phyloP scores from a whole-genome alignment of 345 rosid species.

The Brassica cretica region DNA sequence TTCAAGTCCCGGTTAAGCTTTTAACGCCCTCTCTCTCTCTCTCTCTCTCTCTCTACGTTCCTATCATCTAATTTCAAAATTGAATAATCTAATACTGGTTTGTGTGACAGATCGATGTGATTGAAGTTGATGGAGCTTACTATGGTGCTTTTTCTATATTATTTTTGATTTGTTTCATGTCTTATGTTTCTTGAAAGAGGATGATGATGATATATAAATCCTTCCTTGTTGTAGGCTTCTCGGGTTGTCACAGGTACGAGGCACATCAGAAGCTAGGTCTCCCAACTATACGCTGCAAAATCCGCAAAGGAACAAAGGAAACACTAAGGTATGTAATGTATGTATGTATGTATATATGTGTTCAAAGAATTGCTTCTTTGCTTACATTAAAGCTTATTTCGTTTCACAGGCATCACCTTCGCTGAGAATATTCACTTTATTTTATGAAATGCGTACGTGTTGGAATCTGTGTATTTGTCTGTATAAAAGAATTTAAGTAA shows the following conservation, averaged over 20 bases:
- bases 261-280: slow-evolving; percentile 87
- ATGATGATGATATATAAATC: not conserved
- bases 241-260: slow-evolving; percentile 91
- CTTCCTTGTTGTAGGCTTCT: slow-evolving; percentile 56
- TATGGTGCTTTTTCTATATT: slow-evolving; percentile 50
- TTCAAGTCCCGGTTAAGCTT: slow-evolving; percentile 77
- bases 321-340: slow-evolving; percentile 56
- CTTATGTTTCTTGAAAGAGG: not conserved
- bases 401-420: slow-evolving; percentile 83
- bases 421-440: slow-evolving; percentile 39
- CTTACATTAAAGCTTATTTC: slow-evolving; percentile 1
- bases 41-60: not conserved
- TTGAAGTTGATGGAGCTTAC: slow-evolving; percentile 88
- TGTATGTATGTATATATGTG: not conserved
- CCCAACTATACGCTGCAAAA: slow-evolving; percentile 86
- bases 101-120: slow-evolving; percentile 82
- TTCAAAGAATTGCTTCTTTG: not conserved
- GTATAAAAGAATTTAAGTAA: not conserved
- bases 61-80: not conserved
- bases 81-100: not conserved
- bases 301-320: slow-evolving; percentile 86
- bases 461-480: not conserved
- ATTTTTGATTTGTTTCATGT: not conserved
- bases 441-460: not conserved
- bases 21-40: not conserved